A percentile compares a stretch with the other conserved stretches of the same genome.
phyloP scores from a whole-genome alignment of 2,329 filamentous ascomycete genomes.

The Aureobasidium sp. region DNA sequence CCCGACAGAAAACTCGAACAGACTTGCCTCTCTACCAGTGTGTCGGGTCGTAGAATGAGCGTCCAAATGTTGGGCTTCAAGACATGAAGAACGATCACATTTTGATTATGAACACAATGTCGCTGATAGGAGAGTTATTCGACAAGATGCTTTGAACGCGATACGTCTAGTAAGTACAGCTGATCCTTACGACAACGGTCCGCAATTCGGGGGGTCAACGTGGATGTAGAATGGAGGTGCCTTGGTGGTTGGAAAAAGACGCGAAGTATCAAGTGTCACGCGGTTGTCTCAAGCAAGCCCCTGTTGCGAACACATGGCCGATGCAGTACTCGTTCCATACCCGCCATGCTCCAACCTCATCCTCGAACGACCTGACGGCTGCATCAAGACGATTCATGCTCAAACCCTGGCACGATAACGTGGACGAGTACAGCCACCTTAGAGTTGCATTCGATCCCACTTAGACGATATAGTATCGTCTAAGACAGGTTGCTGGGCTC shows the following conservation, averaged over 20 bases:
- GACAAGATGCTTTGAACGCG: neutral
- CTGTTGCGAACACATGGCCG: slow-evolving; percentile 6
- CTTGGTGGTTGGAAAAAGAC: slow-evolving; percentile 6
- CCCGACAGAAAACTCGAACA: neutral
- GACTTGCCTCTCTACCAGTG: neutral
- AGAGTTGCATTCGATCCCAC: too few relatives aligned
- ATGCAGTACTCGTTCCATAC: neutral
- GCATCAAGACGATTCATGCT: neutral
- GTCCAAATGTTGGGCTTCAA: neutral
- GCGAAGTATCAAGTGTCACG: slow-evolving; percentile 9
- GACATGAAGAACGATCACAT: neutral
- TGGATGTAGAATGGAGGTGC: neutral
- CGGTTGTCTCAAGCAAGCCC: neutral
- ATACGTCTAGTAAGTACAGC: too few relatives aligned
- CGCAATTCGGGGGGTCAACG: neutral
- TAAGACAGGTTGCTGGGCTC: neutral
- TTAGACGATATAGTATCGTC: too few relatives aligned
- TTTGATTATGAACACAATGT: neutral
- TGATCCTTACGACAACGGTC: neutral
- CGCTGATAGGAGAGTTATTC: neutral
- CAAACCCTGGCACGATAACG: too few relatives aligned
- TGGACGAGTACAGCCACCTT: too few relatives aligned
- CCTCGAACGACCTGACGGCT: neutral
- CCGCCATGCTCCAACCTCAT: neutral
- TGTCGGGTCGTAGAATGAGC: slow-evolving; percentile 5